Evolutionary conservation across 495 filamentous ascomycete genomes (phyloP), one percentile per base, ranked within the genome.

Genomic region (Aspergillus panamensis): DNA sequence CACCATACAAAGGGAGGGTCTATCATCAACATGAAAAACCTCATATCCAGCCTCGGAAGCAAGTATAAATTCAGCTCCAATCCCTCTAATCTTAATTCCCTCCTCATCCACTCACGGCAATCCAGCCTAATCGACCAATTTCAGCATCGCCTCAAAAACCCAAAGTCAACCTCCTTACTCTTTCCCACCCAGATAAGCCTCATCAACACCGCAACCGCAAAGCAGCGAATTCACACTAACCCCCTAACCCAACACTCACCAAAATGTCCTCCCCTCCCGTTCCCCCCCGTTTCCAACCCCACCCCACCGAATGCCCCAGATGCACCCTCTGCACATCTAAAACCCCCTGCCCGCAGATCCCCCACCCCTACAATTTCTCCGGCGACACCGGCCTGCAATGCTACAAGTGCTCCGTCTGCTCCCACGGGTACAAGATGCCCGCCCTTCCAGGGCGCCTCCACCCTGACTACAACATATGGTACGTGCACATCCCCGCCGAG

Each of bases 371-470:
- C 32, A 56, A 56, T 29, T 10, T 20, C 16, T 9, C 32, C 1
- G 32, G 33, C 0, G 21, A 56, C 3, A 42, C 32, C 6, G 33
- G 33, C 10, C 32, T 56, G 1, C 43, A 47, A n/a, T 56, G 53
- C 19, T 56, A 56, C 20, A 40, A 8, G 32, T 56, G 53, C 44
- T 56, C 53, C 6, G 8, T 31, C 5, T 56, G 53, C 19, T 56
- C 53, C 1, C 53, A 56, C 21, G 29, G 40, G 14, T 55, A 48
- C 31, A 37, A 21, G 10, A 9, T 21, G 6, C 42, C 25, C 8
- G 3, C 13, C 13, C 5, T 0, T 9, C 17, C 35, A n/a, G 3
- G 42, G 37, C 12, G 19, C 30, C 3, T 48, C 42, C 43, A 55
- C 19, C 10, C 17, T 14, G 10, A 35, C 17, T 29, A 48, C 3